Evolutionary conservation across 495 filamentous ascomycete genomes (phyloP), one percentile per base, ranked within the genome.

Genomic region (Neurospora tetrasperma): DNA sequence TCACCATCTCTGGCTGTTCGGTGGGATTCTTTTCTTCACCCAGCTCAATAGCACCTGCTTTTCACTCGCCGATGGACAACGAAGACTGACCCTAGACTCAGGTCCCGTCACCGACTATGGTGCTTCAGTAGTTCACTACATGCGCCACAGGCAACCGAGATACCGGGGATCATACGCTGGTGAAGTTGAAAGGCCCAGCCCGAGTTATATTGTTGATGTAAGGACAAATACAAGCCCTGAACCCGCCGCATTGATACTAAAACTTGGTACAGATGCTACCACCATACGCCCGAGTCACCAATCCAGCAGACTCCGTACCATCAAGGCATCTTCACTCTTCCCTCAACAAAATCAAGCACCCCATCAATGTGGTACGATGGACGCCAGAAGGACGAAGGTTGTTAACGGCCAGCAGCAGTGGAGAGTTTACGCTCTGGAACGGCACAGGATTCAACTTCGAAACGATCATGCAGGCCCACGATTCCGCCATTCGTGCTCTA

Each of bases 361-460:
- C 96, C 0, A 92, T 99, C 77, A 97, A 97, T 54, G 92, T 97
- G n/a, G 94, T 99, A 62, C 86, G 92, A 83, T 99, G 96, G 96
- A 99, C 96, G 4, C 96, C 96, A 0, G 96, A 99, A 83, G 96
- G 96, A 44, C 89, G 96, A 74, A 86, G 96, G 73, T 82, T 99
- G 66, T 86, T 99, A 77, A 98, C 96, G 0, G 96, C 93, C 27
- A 95, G 93, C 2, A 95, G 93, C 79, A 98, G 94, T 77, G 96
- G 96, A 72, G 96, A 99, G 80, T 99, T 99, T 76, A 99, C 96
- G 69, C 83, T 99, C 5, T 99, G 96, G 96, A 99, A 99, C 80
- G 96, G 96, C 73, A 98, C 93, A 68, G 96, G 93, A 1, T 99
- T 99, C 85, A 99, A 99, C 80, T 99, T 99, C 77, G 96, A 99